Base-by-base conservation (phyloP, 2,329 filamentous ascomycete species). In the Hypoxylon sp. region DNA sequence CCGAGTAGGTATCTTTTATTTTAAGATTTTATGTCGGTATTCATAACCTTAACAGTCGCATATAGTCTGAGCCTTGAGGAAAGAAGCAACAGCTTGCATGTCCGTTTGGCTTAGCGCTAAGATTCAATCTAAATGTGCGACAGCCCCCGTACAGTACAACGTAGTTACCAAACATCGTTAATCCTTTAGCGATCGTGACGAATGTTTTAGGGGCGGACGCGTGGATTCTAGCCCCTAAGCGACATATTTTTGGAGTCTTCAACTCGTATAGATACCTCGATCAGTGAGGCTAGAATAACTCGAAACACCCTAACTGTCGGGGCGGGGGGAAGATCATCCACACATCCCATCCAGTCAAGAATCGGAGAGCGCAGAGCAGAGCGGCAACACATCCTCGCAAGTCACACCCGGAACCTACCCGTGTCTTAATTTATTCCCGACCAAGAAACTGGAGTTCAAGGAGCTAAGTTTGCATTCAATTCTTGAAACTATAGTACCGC, bases 81-180 rank as follows among this genome's bases (percentile, higher is more conserved):
- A 53, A 52, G 56, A 64, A 60, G 63, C 45, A 41, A 49, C 63
- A 23, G 38, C 55, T 66, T 65, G 67, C 60, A 62, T 60, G 60
- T 64, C 10, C 56, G 36, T 19, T 62, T 49, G 67, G 63, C 55
- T 60, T 49, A 64, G 67, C 64, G 67, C 67, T 67, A 70, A 69
- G 63, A 34, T 60, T 53, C 67, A 67, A 63, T 70, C 61, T 70
- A 62, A 68, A 60, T 63, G 61, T 62, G 65, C 48, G 34, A 67
- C 64, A 69, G 60, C 55, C 32, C 25, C 50, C 46, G 50, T 65
- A 62, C 43, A 50, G 14, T 60, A 64, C 55, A 55, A 53, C 38
- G 25, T 38, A 25, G 23, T 6, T 34, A 60, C 53, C 32, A 41
- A 25, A 25, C 45, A 34, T 10, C 21, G 17, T 25, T 30, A 41